These are phyloP conservation scores for Leccinellum albellum DNA, from an alignment of 768 basidiomycete species.

Conservation along the genomic window DNA sequence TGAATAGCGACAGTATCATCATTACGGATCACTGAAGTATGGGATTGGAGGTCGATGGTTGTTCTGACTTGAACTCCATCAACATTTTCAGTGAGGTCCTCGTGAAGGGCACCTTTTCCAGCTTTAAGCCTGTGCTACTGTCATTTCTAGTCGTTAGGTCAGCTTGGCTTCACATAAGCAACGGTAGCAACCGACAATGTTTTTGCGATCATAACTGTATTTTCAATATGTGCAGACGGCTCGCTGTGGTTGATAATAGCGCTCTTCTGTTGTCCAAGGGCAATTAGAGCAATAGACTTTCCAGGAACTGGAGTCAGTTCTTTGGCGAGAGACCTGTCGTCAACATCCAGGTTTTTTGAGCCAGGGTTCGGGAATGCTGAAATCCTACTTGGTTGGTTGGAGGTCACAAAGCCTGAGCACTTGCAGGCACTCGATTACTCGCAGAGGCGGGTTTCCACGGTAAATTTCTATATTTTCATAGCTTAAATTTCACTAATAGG, in stretches of 20 bases:
- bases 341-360: not conserved
- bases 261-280: not conserved
- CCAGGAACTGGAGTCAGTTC: not conserved
- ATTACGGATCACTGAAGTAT: not conserved
- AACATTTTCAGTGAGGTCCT: not conserved
- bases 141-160: not conserved
- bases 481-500: too few relatives aligned
- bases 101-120: not conserved
- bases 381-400: too few relatives aligned
- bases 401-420: too few relatives aligned
- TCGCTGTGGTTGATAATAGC: not conserved
- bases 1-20: not conserved
- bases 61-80: not conserved
- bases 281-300: not conserved
- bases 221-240: not conserved
- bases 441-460: too few relatives aligned
- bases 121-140: not conserved
- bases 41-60: not conserved
- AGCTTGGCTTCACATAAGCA: not conserved
- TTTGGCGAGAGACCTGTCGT: not conserved
- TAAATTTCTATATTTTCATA: too few relatives aligned
- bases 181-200: conserved; percentile 2
- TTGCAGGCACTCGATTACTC: too few relatives aligned
- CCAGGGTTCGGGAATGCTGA: not conserved
- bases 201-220: not conserved